Evolutionary conservation across 2,329 filamentous ascomycete species (phyloP).

Genomic region (Neophaeococcomyces aloes): DNA sequence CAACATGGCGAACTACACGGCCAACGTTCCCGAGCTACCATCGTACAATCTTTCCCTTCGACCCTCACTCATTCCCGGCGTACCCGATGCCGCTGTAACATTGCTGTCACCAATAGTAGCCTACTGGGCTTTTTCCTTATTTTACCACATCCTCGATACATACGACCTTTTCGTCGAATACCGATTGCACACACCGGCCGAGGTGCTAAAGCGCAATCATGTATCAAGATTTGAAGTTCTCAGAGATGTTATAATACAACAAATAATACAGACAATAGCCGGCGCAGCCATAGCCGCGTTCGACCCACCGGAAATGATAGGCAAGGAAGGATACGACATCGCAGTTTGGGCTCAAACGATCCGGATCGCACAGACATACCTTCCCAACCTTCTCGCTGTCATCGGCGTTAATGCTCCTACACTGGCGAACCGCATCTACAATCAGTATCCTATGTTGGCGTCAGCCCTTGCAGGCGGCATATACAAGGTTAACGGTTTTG

Average conservation of each 20-base stretch:
- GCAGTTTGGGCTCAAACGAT: conserved; percentile 81
- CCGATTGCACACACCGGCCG: conserved; percentile 86
- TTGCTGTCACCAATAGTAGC: conserved; percentile 66
- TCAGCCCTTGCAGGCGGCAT: conserved; percentile 67
- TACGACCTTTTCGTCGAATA: conserved; percentile 83
- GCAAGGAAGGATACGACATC: conserved; percentile 74
- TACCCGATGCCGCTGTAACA: conserved; percentile 71
- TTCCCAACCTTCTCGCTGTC: conserved; percentile 60
- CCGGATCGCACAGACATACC: conserved; percentile 63
- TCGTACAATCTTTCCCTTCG: conserved; percentile 63
- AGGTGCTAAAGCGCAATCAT: conserved; percentile 78
- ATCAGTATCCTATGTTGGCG: conserved; percentile 62
- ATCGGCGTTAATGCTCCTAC: conserved; percentile 66
- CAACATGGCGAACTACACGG: conserved; percentile 16
- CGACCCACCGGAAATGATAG: conserved; percentile 63
- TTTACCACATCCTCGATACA: conserved; percentile 81
- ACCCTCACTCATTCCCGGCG: conserved; percentile 61
- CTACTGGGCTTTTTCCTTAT: conserved; percentile 77
- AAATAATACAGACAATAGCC: conserved; percentile 72
- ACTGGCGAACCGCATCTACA: conserved; percentile 64
- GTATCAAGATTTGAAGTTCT: conserved; percentile 76
- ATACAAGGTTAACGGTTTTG: conserved; percentile 67
- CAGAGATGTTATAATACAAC: conserved; percentile 83
- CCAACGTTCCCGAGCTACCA: conserved; percentile 64
- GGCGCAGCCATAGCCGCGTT: conserved; percentile 57